Percentiles rank a stretch among this genome's conserved stretches.
These are phyloP conservation scores for Hordeum marinum DNA, from an alignment of 176 grass and related monocot genomes.

Conservation along the genomic window DNA sequence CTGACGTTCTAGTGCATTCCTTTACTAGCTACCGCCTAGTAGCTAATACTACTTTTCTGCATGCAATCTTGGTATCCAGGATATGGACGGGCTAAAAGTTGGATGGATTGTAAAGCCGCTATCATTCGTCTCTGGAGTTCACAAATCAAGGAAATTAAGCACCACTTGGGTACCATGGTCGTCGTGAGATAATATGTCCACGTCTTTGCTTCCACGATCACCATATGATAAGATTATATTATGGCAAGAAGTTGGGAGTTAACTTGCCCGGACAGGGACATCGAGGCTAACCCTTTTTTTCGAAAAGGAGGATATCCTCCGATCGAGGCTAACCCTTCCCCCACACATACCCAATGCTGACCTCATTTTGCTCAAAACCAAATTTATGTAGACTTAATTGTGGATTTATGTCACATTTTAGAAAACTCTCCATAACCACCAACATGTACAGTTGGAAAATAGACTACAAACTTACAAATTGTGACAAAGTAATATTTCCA, in stretches of 20 bases:
- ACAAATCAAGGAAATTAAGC: no score
- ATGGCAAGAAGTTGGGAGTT: not conserved
- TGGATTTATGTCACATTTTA: not conserved
- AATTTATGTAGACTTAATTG: not conserved
- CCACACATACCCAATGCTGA: not conserved
- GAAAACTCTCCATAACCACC: not conserved
- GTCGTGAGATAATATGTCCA: not conserved
- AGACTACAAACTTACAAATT: not conserved
- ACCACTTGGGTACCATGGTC: no score
- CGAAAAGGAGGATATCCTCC: no score
- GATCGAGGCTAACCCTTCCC: not conserved
- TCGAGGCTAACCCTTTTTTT: not conserved
- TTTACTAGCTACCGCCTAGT: no score
- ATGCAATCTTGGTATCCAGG: no score
- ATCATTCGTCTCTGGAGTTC: no score
- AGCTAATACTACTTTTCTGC: no score
- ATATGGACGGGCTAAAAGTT: no score
- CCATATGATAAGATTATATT: not conserved
- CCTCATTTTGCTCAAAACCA: not conserved
- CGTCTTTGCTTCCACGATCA: not conserved
- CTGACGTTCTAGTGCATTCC: no score
- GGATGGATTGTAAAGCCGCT: no score
- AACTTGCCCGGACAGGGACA: not conserved
- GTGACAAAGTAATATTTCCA: no score
- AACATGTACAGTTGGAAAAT: not conserved